phyloP scores from a whole-genome alignment of 305 asterid species.

The Fraxinus platypoda region DNA sequence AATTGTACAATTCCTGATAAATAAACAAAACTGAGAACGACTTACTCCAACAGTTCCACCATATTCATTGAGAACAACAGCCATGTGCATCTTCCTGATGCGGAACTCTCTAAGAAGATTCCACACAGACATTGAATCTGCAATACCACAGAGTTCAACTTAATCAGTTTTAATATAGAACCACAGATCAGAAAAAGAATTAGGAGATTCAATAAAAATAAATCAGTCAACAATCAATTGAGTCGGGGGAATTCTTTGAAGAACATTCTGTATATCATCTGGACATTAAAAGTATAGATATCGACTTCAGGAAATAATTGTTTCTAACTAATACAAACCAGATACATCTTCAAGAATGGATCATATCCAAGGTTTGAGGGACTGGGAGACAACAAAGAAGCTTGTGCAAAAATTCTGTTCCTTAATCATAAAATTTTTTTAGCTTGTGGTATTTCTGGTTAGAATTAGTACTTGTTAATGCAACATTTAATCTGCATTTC shows the following conservation, averaged over 20 bases:
- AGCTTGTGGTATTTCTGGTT: neutral
- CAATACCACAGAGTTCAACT: conserved; percentile 25
- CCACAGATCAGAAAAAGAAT: conserved; percentile 2
- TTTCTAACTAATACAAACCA: neutral
- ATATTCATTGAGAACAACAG: conserved; percentile 96
- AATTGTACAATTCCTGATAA: conserved; percentile 8
- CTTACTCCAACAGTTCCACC: conserved; percentile 99
- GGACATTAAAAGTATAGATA: neutral
- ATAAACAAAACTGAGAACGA: conserved; percentile 16
- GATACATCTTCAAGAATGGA: conserved; percentile 2
- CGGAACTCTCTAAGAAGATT: conserved; percentile 99
- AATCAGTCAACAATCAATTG: neutral
- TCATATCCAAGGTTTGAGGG: neutral
- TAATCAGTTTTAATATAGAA: neutral
- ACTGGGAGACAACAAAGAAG: conserved; percentile 9
- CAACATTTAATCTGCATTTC: conserved; percentile 8
- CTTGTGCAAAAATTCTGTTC: neutral
- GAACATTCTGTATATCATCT: neutral
- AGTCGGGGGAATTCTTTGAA: neutral
- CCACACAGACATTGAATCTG: conserved; percentile 99
- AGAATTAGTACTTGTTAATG: neutral
- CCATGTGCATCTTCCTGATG: conserved; percentile 99
- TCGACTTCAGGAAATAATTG: neutral
- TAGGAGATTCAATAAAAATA: neutral
- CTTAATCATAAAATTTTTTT: conserved; percentile 10